Evolutionary conservation across 2,329 filamentous ascomycete genomes (phyloP).

Genomic region (Sclerotinia subarctica): DNA sequence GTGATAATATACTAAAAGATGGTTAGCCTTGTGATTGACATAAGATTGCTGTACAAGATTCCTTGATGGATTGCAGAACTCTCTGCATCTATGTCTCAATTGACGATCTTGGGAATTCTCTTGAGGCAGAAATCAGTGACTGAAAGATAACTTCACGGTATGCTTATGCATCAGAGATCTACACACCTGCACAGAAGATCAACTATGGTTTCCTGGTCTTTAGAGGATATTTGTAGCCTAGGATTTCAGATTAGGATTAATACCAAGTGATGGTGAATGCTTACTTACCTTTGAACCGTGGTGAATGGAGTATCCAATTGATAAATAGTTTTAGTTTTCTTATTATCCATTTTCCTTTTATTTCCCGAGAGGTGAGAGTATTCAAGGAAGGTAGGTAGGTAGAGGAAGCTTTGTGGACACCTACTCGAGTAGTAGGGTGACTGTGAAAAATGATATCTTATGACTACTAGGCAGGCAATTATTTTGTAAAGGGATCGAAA

Average conservation of each 20-base stretch:
- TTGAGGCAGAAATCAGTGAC: background rate
- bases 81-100: background rate
- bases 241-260: slow-evolving; percentile 15
- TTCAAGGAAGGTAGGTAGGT: background rate
- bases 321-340: slow-evolving; percentile 55
- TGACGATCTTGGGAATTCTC: background rate
- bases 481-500: background rate
- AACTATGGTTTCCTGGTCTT: slow-evolving; percentile 62
- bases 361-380: background rate
- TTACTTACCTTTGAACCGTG: slow-evolving; percentile 53
- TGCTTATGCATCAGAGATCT: background rate
- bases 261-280: background rate
- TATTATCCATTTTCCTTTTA: slow-evolving; percentile 45
- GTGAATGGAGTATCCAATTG: slow-evolving; percentile 66
- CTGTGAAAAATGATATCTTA: background rate
- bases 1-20: slow-evolving; percentile 54
- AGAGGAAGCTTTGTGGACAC: background rate
- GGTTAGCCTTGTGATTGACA: background rate
- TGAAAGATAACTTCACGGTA: background rate
- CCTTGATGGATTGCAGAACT: background rate
- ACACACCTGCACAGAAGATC: slow-evolving; percentile 65
- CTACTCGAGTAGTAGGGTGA: too few relatives aligned
- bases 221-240: slow-evolving; percentile 58
- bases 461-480: background rate
- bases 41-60: background rate